Base-by-base conservation (phyloP, 495 filamentous ascomycete species). In the Aspergillus cristatus region DNA sequence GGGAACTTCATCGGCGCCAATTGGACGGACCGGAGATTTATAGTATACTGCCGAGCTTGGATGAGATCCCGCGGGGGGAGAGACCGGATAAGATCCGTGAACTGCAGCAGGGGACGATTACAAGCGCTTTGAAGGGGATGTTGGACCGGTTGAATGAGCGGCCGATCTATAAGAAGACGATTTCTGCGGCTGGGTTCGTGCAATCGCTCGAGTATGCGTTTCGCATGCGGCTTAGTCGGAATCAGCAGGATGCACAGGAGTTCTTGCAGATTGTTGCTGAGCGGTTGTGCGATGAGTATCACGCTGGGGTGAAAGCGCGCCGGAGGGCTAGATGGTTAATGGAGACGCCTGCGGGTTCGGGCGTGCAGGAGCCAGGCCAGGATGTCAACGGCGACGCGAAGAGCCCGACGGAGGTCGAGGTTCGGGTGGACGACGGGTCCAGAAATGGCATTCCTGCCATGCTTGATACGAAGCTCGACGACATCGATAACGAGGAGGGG, bases 211-310 rank as follows among this genome's bases (percentile, higher is more conserved):
- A 99, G 61, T 68, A 69, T 26, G 87, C 90, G 3, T 99, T 94
- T 54, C 73, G 78, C 18, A 86, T 89, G 42, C 78, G 82, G 29
- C 90, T 99, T 51, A 94, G 83, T 50, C 81, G 91, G 32, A 81
- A 86, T 41, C 93, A 99, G 55, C 93, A 99, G 59, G 91, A 99
- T 64, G 91, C 91, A n/a, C 91, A 99, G 53, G 91, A 99, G 55
- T 93, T 99, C 41, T 50, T 99, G 37, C 91, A 99, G 59, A 76
- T 97, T 33, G 81, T 99, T 14, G 79, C 86, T 3, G 93, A 99
- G 61, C 73, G 89, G 31, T 69, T 99, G 24, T 84, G 81, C 31
- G 89, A 97, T 49, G 91, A 99, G 58, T 90, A 96, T 49, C 81
- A 94, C 55, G 86, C 86, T 8, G 87, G 86, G 24, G 69, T 71